Base-by-base conservation (phyloP, 2,329 filamentous ascomycete species). In the Clonostachys solani region DNA sequence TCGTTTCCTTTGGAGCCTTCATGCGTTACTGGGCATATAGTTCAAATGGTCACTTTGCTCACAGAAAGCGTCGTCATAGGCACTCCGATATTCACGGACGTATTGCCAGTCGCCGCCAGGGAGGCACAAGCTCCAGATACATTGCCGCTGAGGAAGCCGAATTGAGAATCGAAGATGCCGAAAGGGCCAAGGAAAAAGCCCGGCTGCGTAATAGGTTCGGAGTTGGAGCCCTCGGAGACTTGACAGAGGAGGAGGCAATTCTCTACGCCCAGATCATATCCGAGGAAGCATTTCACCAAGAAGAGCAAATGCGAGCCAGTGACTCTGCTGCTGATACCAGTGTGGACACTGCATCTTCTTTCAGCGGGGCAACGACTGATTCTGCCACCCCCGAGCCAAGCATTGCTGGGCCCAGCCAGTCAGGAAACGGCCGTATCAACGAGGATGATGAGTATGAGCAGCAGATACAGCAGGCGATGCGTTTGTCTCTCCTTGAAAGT, bases 11-110 rank as follows among this genome's bases (percentile, higher is more conserved):
- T 44, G 94, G 94, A 12, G 88, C 87, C 0, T 87, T 92, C 58
- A 70, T 99, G 16, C 87, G 90, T 12, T 97, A 91, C 64, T 99
- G 94, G 94, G 85, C 88, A 5, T 97, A 95, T 62, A 95, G 89
- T 63, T 92, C 91, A 10, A 86, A 86, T 1, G 84, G 87, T 57
- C 84, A 90, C 50, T 82, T 86, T 50, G 80, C 86, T 44, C 84
- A 83, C 47, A 87, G 81, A 52, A 96, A 95, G 66, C 86, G 91
- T n/a, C 84, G 83, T 9, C 69, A 86, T 13, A 85, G 89, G 36
- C 84, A 89, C 49, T 80, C 83, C 2, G 84, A 81, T 49, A 61
- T 74, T 6, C 75, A 81, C 47, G 74, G 75, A n/a, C 75, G 73
- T 18, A 55, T 71, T 7, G 67, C 67, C 15, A 72, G 69, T 45